A percentile compares a stretch with the other conserved stretches of the same genome.
These are phyloP conservation scores for Zea mays DNA, from an alignment of 176 grass and related monocot species.

Conservation along the genomic window DNA sequence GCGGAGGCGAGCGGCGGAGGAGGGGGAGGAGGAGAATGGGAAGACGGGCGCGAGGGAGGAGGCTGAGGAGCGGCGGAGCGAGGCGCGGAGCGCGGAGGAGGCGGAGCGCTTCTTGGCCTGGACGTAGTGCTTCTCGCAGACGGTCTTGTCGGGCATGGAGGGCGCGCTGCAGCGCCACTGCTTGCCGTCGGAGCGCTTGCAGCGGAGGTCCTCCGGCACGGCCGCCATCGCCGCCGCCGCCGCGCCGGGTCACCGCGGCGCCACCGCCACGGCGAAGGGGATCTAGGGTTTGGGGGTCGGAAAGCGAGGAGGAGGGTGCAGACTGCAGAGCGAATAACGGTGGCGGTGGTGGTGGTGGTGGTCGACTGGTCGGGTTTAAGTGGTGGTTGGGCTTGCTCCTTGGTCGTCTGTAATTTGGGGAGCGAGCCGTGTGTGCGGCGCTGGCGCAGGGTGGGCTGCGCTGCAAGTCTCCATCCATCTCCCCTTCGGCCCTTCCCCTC, in stretches of 20 bases:
- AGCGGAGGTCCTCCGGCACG: constrained; percentile 79
- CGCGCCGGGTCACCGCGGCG: neutral
- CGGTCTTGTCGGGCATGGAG: constrained; percentile 96
- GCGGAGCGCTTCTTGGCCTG: constrained; percentile 97
- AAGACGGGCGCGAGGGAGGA: neutral
- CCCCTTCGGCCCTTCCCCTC: neutral
- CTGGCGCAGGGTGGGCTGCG: constrained; percentile 10
- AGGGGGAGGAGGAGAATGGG: neutral
- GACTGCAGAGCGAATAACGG: constrained; percentile 27
- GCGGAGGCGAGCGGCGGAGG: constrained; percentile 2
- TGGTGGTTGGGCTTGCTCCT: constrained; percentile 42
- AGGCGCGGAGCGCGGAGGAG: constrained; percentile 77
- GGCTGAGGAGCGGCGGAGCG: constrained; percentile 57
- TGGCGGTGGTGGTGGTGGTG: constrained; percentile 27
- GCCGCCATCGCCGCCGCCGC: constrained; percentile 39
- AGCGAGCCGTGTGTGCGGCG: neutral
- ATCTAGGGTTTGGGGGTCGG: constrained; percentile 47
- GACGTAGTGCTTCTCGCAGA: constrained; percentile 98
- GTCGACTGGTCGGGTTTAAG: constrained; percentile 33
- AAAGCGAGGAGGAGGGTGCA: neutral
- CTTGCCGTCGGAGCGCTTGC: constrained; percentile 99
- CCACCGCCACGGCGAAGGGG: constrained; percentile 20
- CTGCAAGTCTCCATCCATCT: constrained; percentile 49
- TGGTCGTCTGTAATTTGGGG: constrained; percentile 36
- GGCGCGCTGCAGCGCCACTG: constrained; percentile 95